Percentiles rank a stretch among this genome's conserved stretches.
Evolutionary conservation across 1,284 basidiomycete species (phyloP).

Genomic region (Trichosporon sp.): DNA sequence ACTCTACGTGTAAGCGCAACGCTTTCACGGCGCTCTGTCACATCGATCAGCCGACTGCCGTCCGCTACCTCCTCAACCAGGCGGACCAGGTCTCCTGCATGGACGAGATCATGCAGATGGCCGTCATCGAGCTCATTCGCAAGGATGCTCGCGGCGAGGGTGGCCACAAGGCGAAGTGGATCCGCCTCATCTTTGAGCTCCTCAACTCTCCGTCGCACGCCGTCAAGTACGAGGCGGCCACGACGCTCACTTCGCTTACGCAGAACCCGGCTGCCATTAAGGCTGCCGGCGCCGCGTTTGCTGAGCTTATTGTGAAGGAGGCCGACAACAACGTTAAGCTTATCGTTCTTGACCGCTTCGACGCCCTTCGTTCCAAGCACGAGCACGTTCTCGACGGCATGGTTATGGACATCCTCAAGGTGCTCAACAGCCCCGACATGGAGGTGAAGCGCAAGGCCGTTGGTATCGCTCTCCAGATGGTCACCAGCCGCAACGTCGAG

Average conservation of each 20-base stretch:
- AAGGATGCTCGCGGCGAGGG: slow-evolving; percentile 86
- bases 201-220: slow-evolving; percentile 87
- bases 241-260: slow-evolving; percentile 89
- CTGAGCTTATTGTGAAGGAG: slow-evolving; percentile 89
- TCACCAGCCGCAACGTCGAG: slow-evolving; percentile 93
- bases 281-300: slow-evolving; percentile 86
- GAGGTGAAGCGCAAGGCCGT: slow-evolving; percentile 95
- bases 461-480: slow-evolving; percentile 87
- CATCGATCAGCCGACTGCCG: slow-evolving; percentile 84
- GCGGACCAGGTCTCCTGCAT: slow-evolving; percentile 81
- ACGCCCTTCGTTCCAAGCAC: slow-evolving; percentile 79
- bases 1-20: slow-evolving; percentile 96
- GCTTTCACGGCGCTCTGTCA: slow-evolving; percentile 93
- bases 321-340: slow-evolving; percentile 99
- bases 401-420: slow-evolving; percentile 94
- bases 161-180: slow-evolving; percentile 81
- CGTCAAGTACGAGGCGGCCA: slow-evolving; percentile 98
- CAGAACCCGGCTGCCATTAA: slow-evolving; percentile 96
- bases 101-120: slow-evolving; percentile 95
- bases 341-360: slow-evolving; percentile 93
- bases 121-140: slow-evolving; percentile 91
- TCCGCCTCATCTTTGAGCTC: slow-evolving; percentile 93
- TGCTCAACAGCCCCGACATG: slow-evolving; percentile 80
- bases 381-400: slow-evolving; percentile 88
- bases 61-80: slow-evolving; percentile 84